Base-by-base conservation (phyloP, 352 stramenopile species). In the Aphanomyces stellatus region DNA sequence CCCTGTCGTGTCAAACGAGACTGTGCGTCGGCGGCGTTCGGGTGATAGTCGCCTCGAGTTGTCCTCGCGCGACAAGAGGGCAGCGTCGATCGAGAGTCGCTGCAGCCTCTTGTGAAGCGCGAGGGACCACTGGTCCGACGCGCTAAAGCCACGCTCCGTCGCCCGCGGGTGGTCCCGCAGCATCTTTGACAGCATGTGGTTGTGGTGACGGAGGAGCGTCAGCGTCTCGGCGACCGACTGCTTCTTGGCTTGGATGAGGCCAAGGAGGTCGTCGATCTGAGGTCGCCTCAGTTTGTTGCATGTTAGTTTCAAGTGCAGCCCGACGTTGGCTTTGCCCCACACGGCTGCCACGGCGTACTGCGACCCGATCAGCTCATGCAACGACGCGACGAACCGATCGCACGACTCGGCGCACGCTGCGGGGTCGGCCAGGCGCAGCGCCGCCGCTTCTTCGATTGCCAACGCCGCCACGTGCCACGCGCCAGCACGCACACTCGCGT, bases 1-100 rank as follows among this genome's bases (percentile, higher is more conserved):
- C 2, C 70, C 73, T 11, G 11, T 0, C 4, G 61, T 55, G 37
- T 78, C 78, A 64, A 93, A 90, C 24, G 82, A 88, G 34, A 93
- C 85, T 46, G 13, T 46, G 37, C 11, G 11, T 46, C 37, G 13
- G 11, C n/a, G 37, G n/a, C n/a, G 37, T 46, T 19, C 37, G 13
- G 37, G 13, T 19, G 37, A 19, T 46, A 46, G 37, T n/a, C n/a
- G n/a, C 13, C n/a, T 46, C n/a, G 37, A 11, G n/a, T 19, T n/a
- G 37, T 46, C n/a, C 37, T n/a, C 13, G 11, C 11, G 11, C 37
- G 37, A 11, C 11, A 46, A n/a, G 37, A 46, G 13, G 11, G 37
- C 37, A 11, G 37, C 37, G 37, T 46, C 37, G 37, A 46, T 46
- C 37, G 37, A 46, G 37, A 46, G 37, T 0, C 37, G 37, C 37